Percentiles rank a stretch among this genome's conserved stretches.
Evolutionary conservation across 2,329 filamentous ascomycete species (phyloP).

Genomic region (Neophaeococcomyces mojaviensis): DNA sequence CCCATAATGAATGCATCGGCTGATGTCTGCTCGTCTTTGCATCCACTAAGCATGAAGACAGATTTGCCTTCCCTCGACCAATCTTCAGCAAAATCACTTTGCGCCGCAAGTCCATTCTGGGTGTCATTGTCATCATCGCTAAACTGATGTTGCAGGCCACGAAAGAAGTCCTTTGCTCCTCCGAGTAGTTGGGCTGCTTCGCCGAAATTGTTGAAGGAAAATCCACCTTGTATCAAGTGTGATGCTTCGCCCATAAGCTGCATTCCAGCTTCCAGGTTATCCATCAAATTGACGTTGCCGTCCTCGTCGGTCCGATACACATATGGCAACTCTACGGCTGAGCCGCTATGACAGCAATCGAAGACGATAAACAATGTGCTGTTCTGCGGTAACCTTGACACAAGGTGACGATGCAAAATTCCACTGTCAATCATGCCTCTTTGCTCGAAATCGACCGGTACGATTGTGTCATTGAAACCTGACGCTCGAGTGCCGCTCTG

Average conservation of each 20-base stretch:
- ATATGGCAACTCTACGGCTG: constrained; percentile 51
- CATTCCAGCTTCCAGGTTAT: constrained; percentile 48
- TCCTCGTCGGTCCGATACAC: constrained; percentile 51
- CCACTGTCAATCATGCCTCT: constrained; percentile 48
- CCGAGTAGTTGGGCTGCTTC: constrained; percentile 48
- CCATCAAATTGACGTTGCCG: constrained; percentile 49
- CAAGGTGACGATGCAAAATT: constrained; percentile 24
- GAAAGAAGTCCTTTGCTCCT: constrained; percentile 49
- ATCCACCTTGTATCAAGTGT: constrained; percentile 44
- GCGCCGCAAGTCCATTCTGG: constrained; percentile 37
- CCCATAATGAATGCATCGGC: constrained; percentile 43
- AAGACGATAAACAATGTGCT: constrained; percentile 34
- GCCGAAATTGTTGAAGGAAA: constrained; percentile 32
- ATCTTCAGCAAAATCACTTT: constrained; percentile 38
- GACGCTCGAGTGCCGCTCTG: constrained; percentile 8
- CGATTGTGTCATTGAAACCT: constrained; percentile 45
- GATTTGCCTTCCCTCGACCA: constrained; percentile 40
- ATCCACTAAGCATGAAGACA: constrained; percentile 46
- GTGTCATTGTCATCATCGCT: constrained; percentile 34
- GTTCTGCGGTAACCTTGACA: constrained; percentile 38
- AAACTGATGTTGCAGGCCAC: constrained; percentile 30
- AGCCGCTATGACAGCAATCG: constrained; percentile 57
- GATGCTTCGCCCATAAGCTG: constrained; percentile 44
- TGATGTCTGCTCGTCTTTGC: constrained; percentile 45
- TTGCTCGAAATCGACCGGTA: constrained; percentile 46